Evolutionary conservation across 2,329 filamentous ascomycete species (phyloP).

Genomic region (Cytospora mali): DNA sequence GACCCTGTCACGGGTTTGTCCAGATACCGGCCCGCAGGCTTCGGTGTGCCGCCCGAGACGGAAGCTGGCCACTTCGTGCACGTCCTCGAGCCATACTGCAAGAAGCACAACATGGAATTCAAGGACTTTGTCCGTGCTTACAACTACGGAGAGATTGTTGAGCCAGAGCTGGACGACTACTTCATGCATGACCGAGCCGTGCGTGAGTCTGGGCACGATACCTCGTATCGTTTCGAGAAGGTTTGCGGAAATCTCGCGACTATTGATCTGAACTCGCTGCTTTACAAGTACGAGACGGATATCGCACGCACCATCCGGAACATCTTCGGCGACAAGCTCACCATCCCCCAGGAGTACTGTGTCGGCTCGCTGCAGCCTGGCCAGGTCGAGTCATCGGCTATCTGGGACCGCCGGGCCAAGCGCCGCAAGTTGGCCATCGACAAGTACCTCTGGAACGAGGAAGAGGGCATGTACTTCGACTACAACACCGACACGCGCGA

Average conservation of each 20-base stretch:
- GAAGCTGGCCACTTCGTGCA: constrained; percentile 86
- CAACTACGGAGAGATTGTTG: constrained; percentile 73
- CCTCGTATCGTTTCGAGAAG: constrained; percentile 87
- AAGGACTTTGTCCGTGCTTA: constrained; percentile 86
- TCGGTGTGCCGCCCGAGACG: constrained; percentile 88
- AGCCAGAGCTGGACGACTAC: constrained; percentile 91
- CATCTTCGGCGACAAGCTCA: constrained; percentile 79
- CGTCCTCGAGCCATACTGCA: constrained; percentile 76
- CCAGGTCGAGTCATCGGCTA: constrained; percentile 77
- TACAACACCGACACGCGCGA: constrained; percentile 85
- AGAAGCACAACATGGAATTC: constrained; percentile 83
- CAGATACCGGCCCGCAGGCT: constrained; percentile 79
- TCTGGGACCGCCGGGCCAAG: constrained; percentile 88
- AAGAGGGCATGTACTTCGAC: constrained; percentile 96
- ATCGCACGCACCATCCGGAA: constrained; percentile 85
- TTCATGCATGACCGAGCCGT: constrained; percentile 96
- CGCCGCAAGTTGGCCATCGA: constrained; percentile 84
- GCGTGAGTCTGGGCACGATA: constrained; percentile 95
- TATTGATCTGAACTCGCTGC: constrained; percentile 88
- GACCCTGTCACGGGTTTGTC: constrained; percentile 80
- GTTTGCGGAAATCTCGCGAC: constrained; percentile 88
- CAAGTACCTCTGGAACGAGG: constrained; percentile 90
- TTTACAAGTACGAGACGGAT: constrained; percentile 97
- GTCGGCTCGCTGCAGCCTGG: constrained; percentile 66
- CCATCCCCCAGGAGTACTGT: constrained; percentile 83